These are phyloP conservation scores for Cichorium intybus DNA, from an alignment of 140 eudicot genomes.

Conservation along the genomic window DNA sequence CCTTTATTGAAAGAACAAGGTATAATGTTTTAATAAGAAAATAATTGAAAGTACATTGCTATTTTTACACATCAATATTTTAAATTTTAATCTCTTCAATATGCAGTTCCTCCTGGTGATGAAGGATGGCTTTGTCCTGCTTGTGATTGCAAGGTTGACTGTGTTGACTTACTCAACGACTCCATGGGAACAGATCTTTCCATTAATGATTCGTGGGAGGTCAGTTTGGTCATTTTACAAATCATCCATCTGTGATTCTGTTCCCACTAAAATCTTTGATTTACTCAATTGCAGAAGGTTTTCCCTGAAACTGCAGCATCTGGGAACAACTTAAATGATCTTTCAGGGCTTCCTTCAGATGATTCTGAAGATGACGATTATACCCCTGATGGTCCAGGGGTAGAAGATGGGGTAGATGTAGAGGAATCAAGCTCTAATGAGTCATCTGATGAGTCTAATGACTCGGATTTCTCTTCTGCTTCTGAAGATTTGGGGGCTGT, in stretches of 20 bases:
- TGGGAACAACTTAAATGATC: constrained; percentile 52
- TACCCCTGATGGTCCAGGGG: constrained; percentile 62
- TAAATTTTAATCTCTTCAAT: neutral
- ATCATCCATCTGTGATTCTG: neutral
- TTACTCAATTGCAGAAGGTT: constrained; percentile 54
- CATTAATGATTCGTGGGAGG: constrained; percentile 80
- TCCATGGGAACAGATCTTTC: constrained; percentile 55
- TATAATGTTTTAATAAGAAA: no score
- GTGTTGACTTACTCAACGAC: constrained; percentile 73
- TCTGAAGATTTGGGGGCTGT: constrained; percentile 56
- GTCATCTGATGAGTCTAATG: constrained; percentile 52
- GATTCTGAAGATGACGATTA: constrained; percentile 94
- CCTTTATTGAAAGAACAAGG: constrained; percentile 83
- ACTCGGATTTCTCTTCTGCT: constrained; percentile 61
- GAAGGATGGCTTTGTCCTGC: constrained; percentile 99
- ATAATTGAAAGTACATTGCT: no score
- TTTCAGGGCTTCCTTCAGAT: constrained; percentile 69
- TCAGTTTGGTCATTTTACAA: constrained; percentile 13
- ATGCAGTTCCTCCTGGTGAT: constrained; percentile 87
- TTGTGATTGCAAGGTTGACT: constrained; percentile 90
- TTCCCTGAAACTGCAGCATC: constrained; percentile 74
- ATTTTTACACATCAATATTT: no score
- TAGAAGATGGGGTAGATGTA: constrained; percentile 37
- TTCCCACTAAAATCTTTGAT: neutral
- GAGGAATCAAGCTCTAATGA: constrained; percentile 65